Percentiles rank a stretch among this genome's conserved stretches.
These are phyloP conservation scores for Emericellopsis cladophorae DNA, from an alignment of 2,329 filamentous ascomycete genomes.

Conservation along the genomic window DNA sequence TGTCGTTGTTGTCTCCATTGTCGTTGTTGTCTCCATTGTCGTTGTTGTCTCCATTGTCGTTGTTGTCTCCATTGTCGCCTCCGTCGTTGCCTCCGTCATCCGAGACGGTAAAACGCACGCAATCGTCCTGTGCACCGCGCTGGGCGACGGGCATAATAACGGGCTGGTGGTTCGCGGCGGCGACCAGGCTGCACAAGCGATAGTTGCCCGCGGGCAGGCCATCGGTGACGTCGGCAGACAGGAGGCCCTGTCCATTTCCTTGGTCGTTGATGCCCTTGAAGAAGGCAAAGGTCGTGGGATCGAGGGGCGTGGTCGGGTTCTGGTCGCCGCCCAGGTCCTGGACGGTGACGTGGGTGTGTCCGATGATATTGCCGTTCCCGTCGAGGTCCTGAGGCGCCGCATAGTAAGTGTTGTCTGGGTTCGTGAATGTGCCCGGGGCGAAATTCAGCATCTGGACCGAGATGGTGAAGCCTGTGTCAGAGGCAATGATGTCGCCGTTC, in stretches of 20 bases:
- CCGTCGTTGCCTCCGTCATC: slow-evolving; percentile 10
- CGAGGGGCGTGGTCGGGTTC: slow-evolving; percentile 36
- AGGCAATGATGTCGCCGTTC: slow-evolving; percentile 32
- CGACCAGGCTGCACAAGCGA: slow-evolving; percentile 51
- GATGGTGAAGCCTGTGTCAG: slow-evolving; percentile 38
- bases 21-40: too few relatives aligned
- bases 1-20: too few relatives aligned
- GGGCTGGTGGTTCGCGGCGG: slow-evolving; percentile 53
- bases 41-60: too few relatives aligned
- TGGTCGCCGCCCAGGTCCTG: slow-evolving; percentile 39
- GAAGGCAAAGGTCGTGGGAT: slow-evolving; percentile 42
- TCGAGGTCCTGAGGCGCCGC: slow-evolving; percentile 42
- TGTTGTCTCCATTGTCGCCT: background rate
- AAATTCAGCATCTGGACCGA: slow-evolving; percentile 39
- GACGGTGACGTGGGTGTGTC: slow-evolving; percentile 46
- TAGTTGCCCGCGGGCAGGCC: slow-evolving; percentile 52
- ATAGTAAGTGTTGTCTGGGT: slow-evolving; percentile 48
- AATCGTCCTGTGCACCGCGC: slow-evolving; percentile 55
- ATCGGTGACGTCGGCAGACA: slow-evolving; percentile 38
- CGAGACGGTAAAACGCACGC: slow-evolving; percentile 44
- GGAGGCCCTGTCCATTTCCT: slow-evolving; percentile 40
- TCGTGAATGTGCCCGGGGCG: slow-evolving; percentile 46
- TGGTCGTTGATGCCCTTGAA: slow-evolving; percentile 56
- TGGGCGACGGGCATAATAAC: slow-evolving; percentile 55
- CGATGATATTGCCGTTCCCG: slow-evolving; percentile 34